Percentiles rank a stretch among this genome's conserved stretches.
Conservation (phyloP, 2,329 filamentous ascomycete species). For the Myriosclerotinia duriaeana region DNA sequence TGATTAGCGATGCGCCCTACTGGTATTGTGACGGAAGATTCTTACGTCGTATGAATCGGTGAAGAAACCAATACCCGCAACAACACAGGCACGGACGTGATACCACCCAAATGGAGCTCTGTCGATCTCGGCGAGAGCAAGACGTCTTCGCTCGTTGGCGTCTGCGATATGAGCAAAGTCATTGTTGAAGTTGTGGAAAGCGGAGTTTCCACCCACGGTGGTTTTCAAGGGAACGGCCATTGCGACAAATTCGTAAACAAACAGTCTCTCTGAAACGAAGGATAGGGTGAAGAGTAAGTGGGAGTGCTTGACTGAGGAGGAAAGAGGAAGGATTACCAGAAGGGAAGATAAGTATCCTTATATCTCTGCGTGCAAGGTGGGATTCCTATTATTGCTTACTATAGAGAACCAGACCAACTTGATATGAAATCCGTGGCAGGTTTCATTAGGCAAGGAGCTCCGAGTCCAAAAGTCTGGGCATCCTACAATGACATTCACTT, state of each 20-base stretch:
- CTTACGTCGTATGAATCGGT: slow-evolving; percentile 86
- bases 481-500: slow-evolving; percentile 5
- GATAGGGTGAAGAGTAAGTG: background rate
- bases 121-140: slow-evolving; percentile 79
- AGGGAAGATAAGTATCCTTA: slow-evolving; percentile 16
- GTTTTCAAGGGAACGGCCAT: slow-evolving; percentile 67
- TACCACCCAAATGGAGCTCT: slow-evolving; percentile 79
- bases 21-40: slow-evolving; percentile 35
- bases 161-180: slow-evolving; percentile 66
- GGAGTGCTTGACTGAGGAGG: slow-evolving; percentile 28
- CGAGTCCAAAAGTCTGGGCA: slow-evolving; percentile 23
- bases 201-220: slow-evolving; percentile 65
- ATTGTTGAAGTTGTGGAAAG: slow-evolving; percentile 77
- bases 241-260: slow-evolving; percentile 10
- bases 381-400: background rate
- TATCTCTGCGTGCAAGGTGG: slow-evolving; percentile 5
- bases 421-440: background rate
- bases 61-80: slow-evolving; percentile 85
- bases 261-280: background rate
- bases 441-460: slow-evolving; percentile 19
- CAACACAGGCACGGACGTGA: slow-evolving; percentile 71
- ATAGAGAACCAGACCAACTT: background rate
- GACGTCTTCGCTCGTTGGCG: slow-evolving; percentile 74
- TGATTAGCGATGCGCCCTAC: slow-evolving; percentile 38
- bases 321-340: background rate